Evolutionary conservation across 2,329 filamentous ascomycete species (phyloP), one percentile per base, ranked within the genome.

Genomic region (Claviceps cyperi): DNA sequence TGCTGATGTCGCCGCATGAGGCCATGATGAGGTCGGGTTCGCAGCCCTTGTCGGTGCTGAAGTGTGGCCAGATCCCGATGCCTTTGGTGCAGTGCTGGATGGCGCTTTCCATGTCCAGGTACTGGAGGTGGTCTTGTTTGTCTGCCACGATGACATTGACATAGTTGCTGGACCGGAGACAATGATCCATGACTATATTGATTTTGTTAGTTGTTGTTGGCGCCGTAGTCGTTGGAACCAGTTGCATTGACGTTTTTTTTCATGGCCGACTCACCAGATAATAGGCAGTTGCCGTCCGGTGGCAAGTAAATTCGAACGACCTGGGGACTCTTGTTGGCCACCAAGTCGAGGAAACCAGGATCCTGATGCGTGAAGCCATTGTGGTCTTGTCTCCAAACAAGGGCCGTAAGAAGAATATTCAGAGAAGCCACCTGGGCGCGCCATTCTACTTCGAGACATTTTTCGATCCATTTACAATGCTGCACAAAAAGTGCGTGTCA

Each of bases 401-500:
- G 85, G 2, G 83, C 80, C 1, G 85, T 89, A 49, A 89, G 73
- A 14, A 90, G 75, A 56, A 89, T 88, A 68, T 90, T 90, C 57
- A 90, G 77, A 0, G 84, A 88, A 8, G 84, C 76, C 11, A 89
- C 70, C 63, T 82, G 82, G 57, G 73, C 77, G 48, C 85, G 79
- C 85, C 85, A 90, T 59, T 84, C 79, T 19, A 89, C 81, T 60
- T 89, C 84, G n/a, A 81, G 70, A 56, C 80, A 85, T 68, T 89
- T 90, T 64, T 90, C 84, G 47, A 89, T 76, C 84, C 84, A 89
- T 65, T 90, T 90, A 71, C 83, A 87, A 67, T 90, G 84, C 69
- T 76, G 15, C n/a, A 17, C 3, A 17, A 24, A 39, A 7, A 2
- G 22, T 11, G 28, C 3, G 24, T 19, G 47, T 60, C 47, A 61